Base-by-base conservation (phyloP, 768 basidiomycete genomes). In the Cystobasidium tubakii region DNA sequence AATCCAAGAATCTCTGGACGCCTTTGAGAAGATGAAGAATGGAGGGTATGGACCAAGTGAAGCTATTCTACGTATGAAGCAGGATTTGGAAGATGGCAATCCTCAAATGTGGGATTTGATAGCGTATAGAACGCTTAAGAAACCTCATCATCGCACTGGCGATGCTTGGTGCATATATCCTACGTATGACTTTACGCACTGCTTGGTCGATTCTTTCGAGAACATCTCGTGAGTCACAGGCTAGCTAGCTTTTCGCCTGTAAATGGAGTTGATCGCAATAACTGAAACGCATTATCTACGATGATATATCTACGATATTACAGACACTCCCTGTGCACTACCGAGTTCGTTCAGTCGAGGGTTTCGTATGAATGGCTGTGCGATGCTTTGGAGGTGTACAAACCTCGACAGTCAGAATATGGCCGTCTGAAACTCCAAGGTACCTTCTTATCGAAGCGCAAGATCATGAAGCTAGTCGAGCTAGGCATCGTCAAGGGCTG, bases 61-160 rank as follows among this genome's bases (percentile, higher is more conserved):
- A 81, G 93, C 91, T 43, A 90, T 89, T 76, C 82, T 99, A 62
- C 87, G 96, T 43, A 98, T 99, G 96, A 99, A 99, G 83, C 91
- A 94, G 83, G 91, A 98, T 80, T 83, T 98, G 31, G 84, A 87
- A 57, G 90, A 91, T 74, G 89, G 90, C 15, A 99, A 98, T 81
- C 95, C 95, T 13, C 92, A 93, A 82, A 97, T 99, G 96, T 99
- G 96, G 96, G 96, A 99, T 83, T 82, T 96, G 69, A 90, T 96
- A 42, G 95, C 95, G 7, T 99, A 98, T 81, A 89, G 96, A 31
- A 91, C 98, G 19, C 85, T 97, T 66, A 86, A 90, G 64, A 87
- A 91, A 1, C 87, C 90, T 34, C 96, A 99, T 81, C 95, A 98
- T 79, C 87, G 96, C 27, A 98, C 96, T 0, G 87, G 87, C 12